These are phyloP conservation scores for Gaeumannomyces tritici DNA, from an alignment of 2,329 filamentous ascomycete genomes.

Conservation along the genomic window DNA sequence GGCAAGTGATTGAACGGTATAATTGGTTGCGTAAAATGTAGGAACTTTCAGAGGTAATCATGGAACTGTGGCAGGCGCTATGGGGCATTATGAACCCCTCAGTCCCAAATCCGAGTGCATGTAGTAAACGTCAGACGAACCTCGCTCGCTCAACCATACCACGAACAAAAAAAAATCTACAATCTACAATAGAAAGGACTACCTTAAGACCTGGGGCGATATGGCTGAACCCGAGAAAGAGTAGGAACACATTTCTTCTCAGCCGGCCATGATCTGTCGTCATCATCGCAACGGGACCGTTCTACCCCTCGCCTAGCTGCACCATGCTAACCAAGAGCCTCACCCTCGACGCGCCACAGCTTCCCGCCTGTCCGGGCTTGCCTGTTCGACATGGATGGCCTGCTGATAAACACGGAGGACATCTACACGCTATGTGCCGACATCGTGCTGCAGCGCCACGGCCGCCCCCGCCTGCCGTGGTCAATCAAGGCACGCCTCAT, in stretches of 20 bases:
- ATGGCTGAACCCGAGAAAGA: background rate
- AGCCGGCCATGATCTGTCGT: background rate
- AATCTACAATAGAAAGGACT: no score
- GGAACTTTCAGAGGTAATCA: no score
- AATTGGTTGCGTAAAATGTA: no score
- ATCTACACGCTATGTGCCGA: slow-evolving; percentile 57
- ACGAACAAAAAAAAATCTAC: no score
- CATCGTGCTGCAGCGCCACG: slow-evolving; percentile 49
- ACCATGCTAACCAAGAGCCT: background rate
- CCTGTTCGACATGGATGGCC: slow-evolving; percentile 67
- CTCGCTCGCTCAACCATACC: no score
- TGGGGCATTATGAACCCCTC: no score
- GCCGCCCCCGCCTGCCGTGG: slow-evolving; percentile 52
- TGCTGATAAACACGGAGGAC: slow-evolving; percentile 64
- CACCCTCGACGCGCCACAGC: slow-evolving; percentile 7
- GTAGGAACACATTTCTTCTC: background rate
- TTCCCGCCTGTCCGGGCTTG: slow-evolving; percentile 54
- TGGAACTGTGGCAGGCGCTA: no score
- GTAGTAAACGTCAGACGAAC: no score
- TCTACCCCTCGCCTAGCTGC: background rate
- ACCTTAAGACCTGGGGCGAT: background rate
- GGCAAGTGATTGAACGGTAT: no score
- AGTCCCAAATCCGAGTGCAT: no score
- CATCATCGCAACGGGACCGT: background rate
- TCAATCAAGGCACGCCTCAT: slow-evolving; percentile 60